Base-by-base conservation (phyloP, 2,329 filamentous ascomycete species). In the Botrytis sinoallii region DNA sequence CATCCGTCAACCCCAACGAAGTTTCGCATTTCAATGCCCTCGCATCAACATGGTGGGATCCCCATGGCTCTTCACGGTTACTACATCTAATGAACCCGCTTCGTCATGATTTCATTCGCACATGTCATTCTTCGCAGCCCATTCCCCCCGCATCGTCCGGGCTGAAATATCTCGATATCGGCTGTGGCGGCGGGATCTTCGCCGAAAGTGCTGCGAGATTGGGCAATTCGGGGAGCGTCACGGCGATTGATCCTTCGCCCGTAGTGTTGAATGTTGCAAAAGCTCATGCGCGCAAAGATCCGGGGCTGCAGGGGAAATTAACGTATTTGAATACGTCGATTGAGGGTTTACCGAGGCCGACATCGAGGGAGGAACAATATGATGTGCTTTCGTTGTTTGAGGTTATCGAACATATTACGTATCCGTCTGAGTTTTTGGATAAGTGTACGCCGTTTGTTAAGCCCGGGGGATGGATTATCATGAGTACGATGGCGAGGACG, bases 31-130 rank as follows among this genome's bases (percentile, higher is more conserved):
- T 99, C 88, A 94, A 94, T 80, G 90, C 90, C 76, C 93, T 99
- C 80, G 96, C 96, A 77, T 93, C 93, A 77, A 92, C 92, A 79
- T 99, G 96, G 96, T 99, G 96, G 96, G 95, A 98, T 83, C 93
- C 95, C 1, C 91, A 97, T 81, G 96, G 96, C 70, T 92, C 95
- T 10, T 98, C 94, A 6, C 90, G 95, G 57, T 90, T 98, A 74
- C 90, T 99, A 3, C 96, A 99, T 83, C 91, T 97, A 77, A 98
- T 99, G 95, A 98, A 99, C 84, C 96, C 96, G 2, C 89, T 97
- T 64, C 94, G 96, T 48, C 95, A 98, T 84, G 91, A 94, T 83
- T 98, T 98, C 84, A 96, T 98, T 82, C 87, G 87, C 35, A 84
- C 85, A 76, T 98, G 95, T 81, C 88, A 91, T 65, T 83, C 86